phyloP scores from a whole-genome alignment of 169 alveolate species.

The Cytauxzoon felis region DNA sequence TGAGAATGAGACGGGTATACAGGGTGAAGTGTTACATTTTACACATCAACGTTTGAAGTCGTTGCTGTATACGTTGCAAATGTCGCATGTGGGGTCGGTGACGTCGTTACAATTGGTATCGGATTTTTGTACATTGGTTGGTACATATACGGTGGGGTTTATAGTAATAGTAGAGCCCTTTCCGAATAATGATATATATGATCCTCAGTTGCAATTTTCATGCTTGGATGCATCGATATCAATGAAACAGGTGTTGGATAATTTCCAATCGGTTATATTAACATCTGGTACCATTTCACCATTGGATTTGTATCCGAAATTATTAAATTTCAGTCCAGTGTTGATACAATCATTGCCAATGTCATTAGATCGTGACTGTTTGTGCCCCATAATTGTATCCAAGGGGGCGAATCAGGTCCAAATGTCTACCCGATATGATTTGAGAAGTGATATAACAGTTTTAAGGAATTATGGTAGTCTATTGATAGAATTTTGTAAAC shows the following conservation, averaged over 20 bases:
- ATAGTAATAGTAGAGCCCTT: slow-evolving; percentile 93
- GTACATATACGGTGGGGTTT: slow-evolving; percentile 92
- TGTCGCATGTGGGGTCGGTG: slow-evolving; percentile 77
- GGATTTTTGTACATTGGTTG: slow-evolving; percentile 90
- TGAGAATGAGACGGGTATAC: slow-evolving; percentile 37
- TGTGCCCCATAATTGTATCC: slow-evolving; percentile 93
- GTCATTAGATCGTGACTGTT: slow-evolving; percentile 90
- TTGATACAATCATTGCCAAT: slow-evolving; percentile 89
- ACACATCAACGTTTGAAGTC: slow-evolving; percentile 71
- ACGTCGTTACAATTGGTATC: slow-evolving; percentile 80
- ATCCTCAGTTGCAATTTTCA: slow-evolving; percentile 89
- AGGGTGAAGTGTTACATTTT: slow-evolving; percentile 19
- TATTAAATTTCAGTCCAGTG: slow-evolving; percentile 90
- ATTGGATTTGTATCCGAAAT: slow-evolving; percentile 90
- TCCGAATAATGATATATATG: slow-evolving; percentile 92
- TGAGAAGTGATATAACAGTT: slow-evolving; percentile 86
- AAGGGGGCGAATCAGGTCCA: slow-evolving; percentile 88
- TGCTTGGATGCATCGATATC: slow-evolving; percentile 97
- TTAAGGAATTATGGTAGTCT: slow-evolving; percentile 90
- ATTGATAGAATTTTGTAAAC: slow-evolving; percentile 83
- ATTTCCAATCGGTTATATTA: slow-evolving; percentile 87
- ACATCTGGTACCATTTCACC: slow-evolving; percentile 98
- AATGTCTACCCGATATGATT: slow-evolving; percentile 86
- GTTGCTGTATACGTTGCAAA: slow-evolving; percentile 77
- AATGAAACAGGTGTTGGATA: slow-evolving; percentile 87